Evolutionary conservation across 352 stramenopile genomes (phyloP), one percentile per base, ranked within the genome.

Genomic region (Globisporangium mamillatum): DNA sequence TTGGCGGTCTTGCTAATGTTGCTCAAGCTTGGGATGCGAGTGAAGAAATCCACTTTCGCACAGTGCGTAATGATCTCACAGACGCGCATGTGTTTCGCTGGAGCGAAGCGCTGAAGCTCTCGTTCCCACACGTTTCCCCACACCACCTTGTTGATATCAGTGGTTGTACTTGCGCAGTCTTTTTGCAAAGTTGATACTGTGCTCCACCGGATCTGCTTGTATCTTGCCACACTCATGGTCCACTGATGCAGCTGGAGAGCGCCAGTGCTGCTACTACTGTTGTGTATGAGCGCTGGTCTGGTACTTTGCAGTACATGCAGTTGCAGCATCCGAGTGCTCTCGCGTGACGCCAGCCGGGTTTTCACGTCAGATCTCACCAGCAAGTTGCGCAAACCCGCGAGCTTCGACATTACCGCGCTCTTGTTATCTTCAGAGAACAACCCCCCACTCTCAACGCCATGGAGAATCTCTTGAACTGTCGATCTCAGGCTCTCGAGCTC

Each of bases 81-180:
- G 4, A 80, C 22, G 1, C 58, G 62, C 41, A 81, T 25, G 5
- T 61, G 56, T 2, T 68, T 70, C 6, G 20, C 7, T 53, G 53
- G 50, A 7, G 27, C 41, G 36, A 72, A 55, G 12, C 63, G 61
- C 48, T 67, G 66, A 0, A 68, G 55, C 52, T 82, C 76, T 62
- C 73, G 74, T n/a, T 73, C 32, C 75, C 77, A 84, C 48, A 84
- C 59, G 20, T 62, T 71, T 22, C 25, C 64, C 79, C 79, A 84
- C 56, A 84, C 69, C 10, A 18, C 46, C 41, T 50, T 22, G n/a
- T 59, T 69, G 24, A 60, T 32, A 22, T 32, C 36, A 3, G 12
- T 7, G 1, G 38, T 14, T 4, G 32, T 38, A 38, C 8, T 38
- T 38, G 29, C 4, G 18, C 14, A 27, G 29, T 41, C 25, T 58